Evolutionary conservation across 805 yeast genomes (phyloP), one percentile per base, ranked within the genome.

Genomic region (Schwanniomyces vanrijiae): DNA sequence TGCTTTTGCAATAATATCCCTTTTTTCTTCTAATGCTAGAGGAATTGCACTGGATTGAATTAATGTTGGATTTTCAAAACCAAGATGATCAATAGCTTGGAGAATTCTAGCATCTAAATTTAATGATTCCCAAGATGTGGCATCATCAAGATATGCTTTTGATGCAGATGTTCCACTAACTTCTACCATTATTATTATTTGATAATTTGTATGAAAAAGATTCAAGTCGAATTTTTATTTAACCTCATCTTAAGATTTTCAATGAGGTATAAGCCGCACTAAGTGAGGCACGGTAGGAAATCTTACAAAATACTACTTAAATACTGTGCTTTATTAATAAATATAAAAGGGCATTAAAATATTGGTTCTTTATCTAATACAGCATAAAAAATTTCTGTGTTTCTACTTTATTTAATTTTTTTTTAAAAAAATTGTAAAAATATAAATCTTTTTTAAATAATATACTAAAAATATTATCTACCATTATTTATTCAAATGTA

Each of bases 41-140:
- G 96, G 96, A 49, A 94, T 89, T n/a, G 96, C 87, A 61, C 84
- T 84, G 7, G 95, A 80, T 69, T 94, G 99, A 45, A 94, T 86
- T 47, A 90, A 76, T 1, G 98, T 94, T 8, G 99, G 98, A 60
- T 86, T 83, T 45, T 77, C 80, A 71, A 84, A 90, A 3, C 96
- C 96, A 37, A 86, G 68, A 57, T 83, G 82, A 53, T 84, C 84
- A 45, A 92, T 77, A 6, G 97, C 96, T 64, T 92, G 97, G 34
- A 82, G 62, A 39, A 94, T 73, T 52, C 98, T 76, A 24, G 95
- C 78, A 64, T 94, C 99, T 47, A 92, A 74, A 46, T 83, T 83
- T 61, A 92, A 82, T 2, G 86, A 76, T 45, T 86, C 88, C 77
- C 95, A 92, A 5, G 82, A 73, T 11, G 78, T 69, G 1, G 83